Percentiles rank a stretch among this genome's conserved stretches.
Evolutionary conservation across 169 alveolate genomes (phyloP).

Genomic region (Eimeria zaria): DNA sequence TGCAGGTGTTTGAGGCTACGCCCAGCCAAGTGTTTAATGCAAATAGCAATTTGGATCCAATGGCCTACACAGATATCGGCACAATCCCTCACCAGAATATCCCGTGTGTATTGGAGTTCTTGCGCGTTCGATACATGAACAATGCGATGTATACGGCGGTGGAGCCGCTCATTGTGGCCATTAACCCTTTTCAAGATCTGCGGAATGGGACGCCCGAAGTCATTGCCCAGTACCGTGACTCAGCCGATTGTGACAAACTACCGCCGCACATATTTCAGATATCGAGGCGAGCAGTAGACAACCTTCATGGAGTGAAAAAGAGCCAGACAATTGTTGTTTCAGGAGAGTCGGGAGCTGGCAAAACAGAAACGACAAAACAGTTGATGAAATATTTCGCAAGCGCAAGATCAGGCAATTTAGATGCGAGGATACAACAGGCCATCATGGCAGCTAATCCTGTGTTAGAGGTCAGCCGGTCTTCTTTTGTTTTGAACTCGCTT

Average conservation of each 20-base stretch:
- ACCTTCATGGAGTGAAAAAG: slow-evolving; percentile 70
- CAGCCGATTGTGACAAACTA: slow-evolving; percentile 88
- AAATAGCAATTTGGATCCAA: slow-evolving; percentile 88
- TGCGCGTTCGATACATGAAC: slow-evolving; percentile 92
- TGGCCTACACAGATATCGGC: slow-evolving; percentile 96
- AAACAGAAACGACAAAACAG: slow-evolving; percentile 98
- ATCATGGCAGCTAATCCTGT: slow-evolving; percentile 93
- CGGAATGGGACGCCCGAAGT: slow-evolving; percentile 92
- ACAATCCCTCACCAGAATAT: slow-evolving; percentile 94
- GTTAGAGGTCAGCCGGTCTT: slow-evolving; percentile 80
- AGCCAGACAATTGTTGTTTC: slow-evolving; percentile 97
- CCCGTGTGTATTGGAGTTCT: slow-evolving; percentile 95
- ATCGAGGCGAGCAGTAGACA: slow-evolving; percentile 88
- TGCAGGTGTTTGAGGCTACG: slow-evolving; percentile 73
- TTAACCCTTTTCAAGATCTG: slow-evolving; percentile 95
- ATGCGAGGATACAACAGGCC: slow-evolving; percentile 85
- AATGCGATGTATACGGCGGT: slow-evolving; percentile 95
- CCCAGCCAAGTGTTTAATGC: slow-evolving; percentile 53
- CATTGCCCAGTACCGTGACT: slow-evolving; percentile 91
- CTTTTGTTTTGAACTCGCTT: neutral
- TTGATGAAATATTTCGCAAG: slow-evolving; percentile 85
- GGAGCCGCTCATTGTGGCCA: slow-evolving; percentile 95
- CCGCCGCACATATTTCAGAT: slow-evolving; percentile 95
- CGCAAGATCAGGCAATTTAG: slow-evolving; percentile 68
- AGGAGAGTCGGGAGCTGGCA: slow-evolving; percentile 99